Evolutionary conservation across 768 basidiomycete genomes (phyloP).

Genomic region (Rhodosporidiobolus odoratus): DNA sequence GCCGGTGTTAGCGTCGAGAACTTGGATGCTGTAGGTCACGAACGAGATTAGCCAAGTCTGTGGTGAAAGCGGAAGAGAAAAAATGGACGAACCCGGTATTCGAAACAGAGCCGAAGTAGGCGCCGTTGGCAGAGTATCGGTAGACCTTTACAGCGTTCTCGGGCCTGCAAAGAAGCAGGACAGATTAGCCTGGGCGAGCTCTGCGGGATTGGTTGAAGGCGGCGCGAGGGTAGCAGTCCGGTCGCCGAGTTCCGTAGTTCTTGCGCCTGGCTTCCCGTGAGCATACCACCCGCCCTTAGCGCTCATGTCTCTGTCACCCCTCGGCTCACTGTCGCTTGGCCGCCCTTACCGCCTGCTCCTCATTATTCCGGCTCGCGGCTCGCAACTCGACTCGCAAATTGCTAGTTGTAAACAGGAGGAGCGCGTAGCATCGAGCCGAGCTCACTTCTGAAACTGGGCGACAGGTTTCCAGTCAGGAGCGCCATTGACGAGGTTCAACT

Average conservation of each 20-base stretch:
- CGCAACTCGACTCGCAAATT: not conserved
- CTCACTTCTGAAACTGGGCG: constrained; percentile 53
- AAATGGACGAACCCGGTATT: constrained; percentile 29
- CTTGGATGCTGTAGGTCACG: constrained; percentile 57
- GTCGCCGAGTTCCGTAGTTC: too few species aligned
- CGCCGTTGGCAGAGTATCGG: constrained; percentile 41
- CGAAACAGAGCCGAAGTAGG: constrained; percentile 39
- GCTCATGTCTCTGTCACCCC: not conserved
- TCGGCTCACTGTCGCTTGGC: too few species aligned
- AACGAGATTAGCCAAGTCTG: constrained; percentile 2
- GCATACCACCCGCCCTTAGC: too few species aligned
- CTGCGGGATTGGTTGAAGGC: not conserved
- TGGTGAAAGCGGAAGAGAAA: not conserved
- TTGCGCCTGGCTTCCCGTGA: too few species aligned
- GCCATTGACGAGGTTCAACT: constrained; percentile 75
- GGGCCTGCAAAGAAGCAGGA: constrained; percentile 10
- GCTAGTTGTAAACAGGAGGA: not conserved
- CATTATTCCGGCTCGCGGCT: not conserved
- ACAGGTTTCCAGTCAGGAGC: constrained; percentile 67
- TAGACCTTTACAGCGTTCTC: constrained; percentile 34
- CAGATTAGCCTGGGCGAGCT: not conserved
- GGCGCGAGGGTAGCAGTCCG: not conserved
- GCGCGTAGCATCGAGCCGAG: not conserved
- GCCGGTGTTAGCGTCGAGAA: constrained; percentile 68
- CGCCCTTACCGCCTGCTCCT: too few species aligned